Conservation (phyloP, 179 eudicot species). For the Spinacia oleracea region DNA sequence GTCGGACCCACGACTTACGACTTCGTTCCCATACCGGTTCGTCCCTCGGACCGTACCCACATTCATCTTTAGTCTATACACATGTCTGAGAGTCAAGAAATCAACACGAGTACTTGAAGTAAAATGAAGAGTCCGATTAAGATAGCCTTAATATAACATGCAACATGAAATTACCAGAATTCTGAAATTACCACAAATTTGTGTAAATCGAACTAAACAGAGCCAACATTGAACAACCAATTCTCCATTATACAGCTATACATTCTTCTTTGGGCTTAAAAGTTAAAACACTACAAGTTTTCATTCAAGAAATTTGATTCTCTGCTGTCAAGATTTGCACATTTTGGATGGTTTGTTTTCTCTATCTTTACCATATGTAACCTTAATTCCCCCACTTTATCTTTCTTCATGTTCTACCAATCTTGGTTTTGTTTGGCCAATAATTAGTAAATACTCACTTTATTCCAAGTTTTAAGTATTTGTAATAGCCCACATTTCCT, state of each 20-base stretch:
- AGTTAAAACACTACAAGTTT: conserved; percentile 28
- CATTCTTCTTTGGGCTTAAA: conserved; percentile 29
- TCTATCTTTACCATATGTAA: conserved; percentile 19
- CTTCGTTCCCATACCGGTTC: too few relatives aligned
- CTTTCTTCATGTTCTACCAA: conserved; percentile 18
- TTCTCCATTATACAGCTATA: conserved; percentile 27
- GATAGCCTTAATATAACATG: neutral
- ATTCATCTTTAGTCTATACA: too few relatives aligned
- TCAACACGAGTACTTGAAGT: too few relatives aligned
- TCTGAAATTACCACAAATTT: conserved; percentile 20
- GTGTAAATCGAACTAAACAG: conserved; percentile 27
- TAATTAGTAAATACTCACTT: neutral
- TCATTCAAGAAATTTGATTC: conserved; percentile 30
- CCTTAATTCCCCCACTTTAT: conserved; percentile 9
- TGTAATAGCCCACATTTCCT: too few relatives aligned
- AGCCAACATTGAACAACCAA: conserved; percentile 34
- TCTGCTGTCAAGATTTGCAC: conserved; percentile 19
- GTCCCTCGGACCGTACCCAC: too few relatives aligned
- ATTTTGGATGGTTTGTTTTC: conserved; percentile 15
- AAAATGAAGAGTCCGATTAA: too few relatives aligned
- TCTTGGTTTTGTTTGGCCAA: conserved; percentile 31
- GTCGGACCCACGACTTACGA: too few relatives aligned
- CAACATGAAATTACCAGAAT: conserved; percentile 18
- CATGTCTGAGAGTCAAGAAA: too few relatives aligned
- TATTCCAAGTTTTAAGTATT: neutral